phyloP scores from a whole-genome alignment of 352 stramenopile species.

The Blastocystis sp. region DNA sequence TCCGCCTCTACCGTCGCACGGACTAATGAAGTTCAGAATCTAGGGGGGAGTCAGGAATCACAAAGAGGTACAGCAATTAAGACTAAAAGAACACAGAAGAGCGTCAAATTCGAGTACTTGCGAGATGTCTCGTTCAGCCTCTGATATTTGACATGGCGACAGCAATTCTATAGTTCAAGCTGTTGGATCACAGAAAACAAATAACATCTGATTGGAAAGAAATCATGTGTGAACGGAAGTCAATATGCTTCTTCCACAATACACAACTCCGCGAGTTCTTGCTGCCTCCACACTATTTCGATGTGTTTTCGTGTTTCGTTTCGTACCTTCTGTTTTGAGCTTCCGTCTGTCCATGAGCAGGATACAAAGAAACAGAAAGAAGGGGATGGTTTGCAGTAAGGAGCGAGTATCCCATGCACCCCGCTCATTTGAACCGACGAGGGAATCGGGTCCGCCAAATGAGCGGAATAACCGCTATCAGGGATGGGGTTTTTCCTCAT shows the following conservation, averaged over 20 bases:
- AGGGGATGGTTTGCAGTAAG: background rate
- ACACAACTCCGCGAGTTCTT: background rate
- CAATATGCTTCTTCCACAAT: background rate
- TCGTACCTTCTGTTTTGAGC: background rate
- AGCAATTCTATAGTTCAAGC: constrained; percentile 18
- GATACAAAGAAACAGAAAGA: no score
- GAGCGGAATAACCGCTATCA: background rate
- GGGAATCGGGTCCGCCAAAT: background rate
- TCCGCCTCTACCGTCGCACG: constrained; percentile 43
- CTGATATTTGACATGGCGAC: background rate
- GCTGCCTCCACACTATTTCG: background rate
- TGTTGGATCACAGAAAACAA: background rate
- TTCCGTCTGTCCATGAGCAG: background rate
- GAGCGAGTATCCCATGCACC: background rate
- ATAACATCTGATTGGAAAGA: background rate
- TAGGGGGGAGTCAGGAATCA: background rate
- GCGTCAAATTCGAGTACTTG: constrained; percentile 26
- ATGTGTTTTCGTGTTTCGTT: background rate
- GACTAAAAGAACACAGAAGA: constrained; percentile 6
- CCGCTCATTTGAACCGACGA: background rate
- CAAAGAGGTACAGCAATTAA: constrained; percentile 8
- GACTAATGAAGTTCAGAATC: constrained; percentile 57
- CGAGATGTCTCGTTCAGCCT: constrained; percentile 1
- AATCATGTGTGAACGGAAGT: background rate
- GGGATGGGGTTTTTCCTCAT: background rate